phyloP scores from a whole-genome alignment of 306 rosid genomes.

The Cicer chorassanicum region DNA sequence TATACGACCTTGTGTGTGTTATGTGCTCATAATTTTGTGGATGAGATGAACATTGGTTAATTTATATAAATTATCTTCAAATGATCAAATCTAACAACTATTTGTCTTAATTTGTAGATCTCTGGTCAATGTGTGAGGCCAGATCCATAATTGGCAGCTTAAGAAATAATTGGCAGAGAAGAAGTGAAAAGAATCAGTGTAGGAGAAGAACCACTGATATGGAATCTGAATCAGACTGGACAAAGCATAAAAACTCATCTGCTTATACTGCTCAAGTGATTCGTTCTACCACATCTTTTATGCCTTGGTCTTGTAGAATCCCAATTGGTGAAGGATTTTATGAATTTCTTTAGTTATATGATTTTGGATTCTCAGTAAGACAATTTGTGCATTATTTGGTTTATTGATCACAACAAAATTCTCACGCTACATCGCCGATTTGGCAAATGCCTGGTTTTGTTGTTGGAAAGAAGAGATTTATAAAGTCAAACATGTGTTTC shows the following conservation, averaged over 20 bases:
- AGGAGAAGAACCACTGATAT: conserved; percentile 67
- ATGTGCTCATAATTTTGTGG: conserved; percentile 19
- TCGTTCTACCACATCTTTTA: conserved; percentile 75
- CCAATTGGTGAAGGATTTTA: conserved; percentile 85
- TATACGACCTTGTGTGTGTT: conserved; percentile 13
- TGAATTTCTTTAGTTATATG: conserved; percentile 63
- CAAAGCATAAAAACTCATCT: conserved; percentile 67
- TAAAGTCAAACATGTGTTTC: conserved; percentile 67
- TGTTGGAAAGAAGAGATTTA: conserved; percentile 70
- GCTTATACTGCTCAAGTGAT: conserved; percentile 76
- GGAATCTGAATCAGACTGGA: conserved; percentile 87
- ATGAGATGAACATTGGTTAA: conserved; percentile 7
- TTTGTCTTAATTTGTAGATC: conserved; percentile 50
- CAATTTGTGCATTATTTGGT: conserved; percentile 40
- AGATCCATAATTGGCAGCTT: conserved; percentile 45
- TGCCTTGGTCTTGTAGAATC: conserved; percentile 89
- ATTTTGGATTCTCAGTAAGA: conserved; percentile 27
- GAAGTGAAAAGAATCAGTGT: conserved; percentile 43
- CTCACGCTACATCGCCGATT: conserved; percentile 42
- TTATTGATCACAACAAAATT: conserved; percentile 45
- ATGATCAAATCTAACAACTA: conserved; percentile 43
- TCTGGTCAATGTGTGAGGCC: conserved; percentile 66
- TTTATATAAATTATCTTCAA: conserved; percentile 7
- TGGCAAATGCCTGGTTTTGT: conserved; percentile 61
- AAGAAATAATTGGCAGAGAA: conserved; percentile 46